phyloP scores from a whole-genome alignment of 2,329 filamentous ascomycete species.

The Xylariaceae sp. region DNA sequence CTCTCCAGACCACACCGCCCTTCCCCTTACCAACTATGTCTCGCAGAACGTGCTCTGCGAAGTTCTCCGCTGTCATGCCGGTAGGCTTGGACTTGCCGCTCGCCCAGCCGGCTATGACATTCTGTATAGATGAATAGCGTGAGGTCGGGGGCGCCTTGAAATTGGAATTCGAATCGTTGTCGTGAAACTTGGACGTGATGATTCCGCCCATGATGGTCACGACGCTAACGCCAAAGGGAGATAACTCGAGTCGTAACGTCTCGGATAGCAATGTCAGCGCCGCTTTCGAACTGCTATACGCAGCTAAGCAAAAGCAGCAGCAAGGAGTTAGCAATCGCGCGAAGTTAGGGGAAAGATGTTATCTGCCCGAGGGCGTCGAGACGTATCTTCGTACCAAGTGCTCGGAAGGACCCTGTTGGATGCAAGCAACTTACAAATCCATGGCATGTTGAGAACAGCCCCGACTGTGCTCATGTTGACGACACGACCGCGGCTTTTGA shows the following conservation, averaged over 20 bases:
- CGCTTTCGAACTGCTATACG: neutral
- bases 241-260: neutral
- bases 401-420: too few species aligned
- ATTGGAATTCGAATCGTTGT: constrained; percentile 5
- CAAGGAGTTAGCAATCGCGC: too few species aligned
- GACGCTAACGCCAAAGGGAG: neutral
- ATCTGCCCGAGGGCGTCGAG: too few species aligned
- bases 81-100: constrained; percentile 28
- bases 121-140: constrained; percentile 25
- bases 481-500: neutral
- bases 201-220: neutral
- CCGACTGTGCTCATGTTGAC: constrained; percentile 9
- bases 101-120: constrained; percentile 30
- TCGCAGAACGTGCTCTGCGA: constrained; percentile 23
- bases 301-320: too few species aligned
- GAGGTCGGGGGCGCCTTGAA: constrained; percentile 22
- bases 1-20: constrained; percentile 26
- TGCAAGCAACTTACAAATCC: too few species aligned
- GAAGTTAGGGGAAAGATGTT: too few species aligned
- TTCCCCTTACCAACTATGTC: constrained; percentile 24
- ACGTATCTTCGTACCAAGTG: too few species aligned
- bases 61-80: constrained; percentile 21
- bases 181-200: constrained; percentile 15
- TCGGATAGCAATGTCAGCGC: neutral
- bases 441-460: neutral